These are phyloP conservation scores for Claviceps sorghi DNA, from an alignment of 2,329 filamentous ascomycete species.

Conservation along the genomic window DNA sequence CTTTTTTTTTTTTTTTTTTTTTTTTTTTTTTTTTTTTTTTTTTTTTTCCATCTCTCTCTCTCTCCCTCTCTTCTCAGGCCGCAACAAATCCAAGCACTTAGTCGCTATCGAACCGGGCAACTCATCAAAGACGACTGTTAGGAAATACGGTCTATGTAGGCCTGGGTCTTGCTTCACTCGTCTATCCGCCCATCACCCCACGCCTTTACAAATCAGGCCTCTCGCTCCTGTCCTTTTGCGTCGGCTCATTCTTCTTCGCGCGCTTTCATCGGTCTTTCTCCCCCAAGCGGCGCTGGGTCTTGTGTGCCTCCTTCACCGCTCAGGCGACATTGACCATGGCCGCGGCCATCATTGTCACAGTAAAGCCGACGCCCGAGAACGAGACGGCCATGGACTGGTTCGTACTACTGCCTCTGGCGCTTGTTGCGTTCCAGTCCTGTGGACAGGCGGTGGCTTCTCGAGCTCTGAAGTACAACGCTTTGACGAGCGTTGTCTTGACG, in stretches of 20 bases:
- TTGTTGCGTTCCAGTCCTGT: constrained; percentile 63
- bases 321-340: constrained; percentile 36
- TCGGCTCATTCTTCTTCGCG: constrained; percentile 58
- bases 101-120: not conserved
- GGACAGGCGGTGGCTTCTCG: constrained; percentile 65
- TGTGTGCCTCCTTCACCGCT: constrained; percentile 41
- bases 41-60: too few relatives aligned
- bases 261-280: constrained; percentile 50
- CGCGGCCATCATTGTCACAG: constrained; percentile 40
- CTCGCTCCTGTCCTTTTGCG: constrained; percentile 55
- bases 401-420: constrained; percentile 49
- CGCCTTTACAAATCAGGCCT: constrained; percentile 45
- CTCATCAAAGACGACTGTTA: constrained; percentile 12
- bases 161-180: constrained; percentile 50
- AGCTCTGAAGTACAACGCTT: constrained; percentile 50
- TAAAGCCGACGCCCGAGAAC: constrained; percentile 23
- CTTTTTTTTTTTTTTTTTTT: not conserved
- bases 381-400: constrained; percentile 38
- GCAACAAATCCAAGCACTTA: too few relatives aligned
- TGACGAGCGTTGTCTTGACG: constrained; percentile 68
- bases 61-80: too few relatives aligned
- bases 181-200: constrained; percentile 13
- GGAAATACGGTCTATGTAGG: constrained; percentile 70
- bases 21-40: not conserved
- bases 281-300: constrained; percentile 48